phyloP scores from a whole-genome alignment of 2,329 filamentous ascomycete species.

The Aureobasidium namibiae region DNA sequence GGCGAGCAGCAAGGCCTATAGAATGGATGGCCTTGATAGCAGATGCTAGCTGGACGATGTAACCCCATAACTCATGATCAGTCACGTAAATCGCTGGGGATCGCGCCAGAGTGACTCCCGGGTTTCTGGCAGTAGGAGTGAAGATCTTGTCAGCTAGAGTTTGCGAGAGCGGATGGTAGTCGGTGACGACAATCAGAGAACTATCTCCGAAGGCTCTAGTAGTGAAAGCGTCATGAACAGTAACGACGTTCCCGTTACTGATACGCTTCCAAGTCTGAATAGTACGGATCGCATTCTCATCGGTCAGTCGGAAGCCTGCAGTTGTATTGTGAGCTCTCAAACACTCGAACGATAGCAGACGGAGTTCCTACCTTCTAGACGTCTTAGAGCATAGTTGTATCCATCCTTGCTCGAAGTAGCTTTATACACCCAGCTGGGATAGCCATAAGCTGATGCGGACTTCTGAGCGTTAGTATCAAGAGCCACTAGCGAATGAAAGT shows the following conservation, averaged over 20 bases:
- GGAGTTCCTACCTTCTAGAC: constrained; percentile 60
- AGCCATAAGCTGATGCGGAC: constrained; percentile 72
- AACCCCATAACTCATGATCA: constrained; percentile 80
- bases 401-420: constrained; percentile 83
- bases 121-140: constrained; percentile 22
- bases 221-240: constrained; percentile 86
- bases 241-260: constrained; percentile 72
- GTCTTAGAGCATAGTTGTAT: constrained; percentile 74
- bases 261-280: constrained; percentile 87
- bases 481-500: constrained; percentile 87
- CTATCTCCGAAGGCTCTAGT: constrained; percentile 88
- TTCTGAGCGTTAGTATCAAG: constrained; percentile 76
- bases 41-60: constrained; percentile 83
- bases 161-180: constrained; percentile 86
- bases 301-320: constrained; percentile 72
- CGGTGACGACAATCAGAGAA: constrained; percentile 86
- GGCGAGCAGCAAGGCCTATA: constrained; percentile 71
- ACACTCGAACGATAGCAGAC: not conserved
- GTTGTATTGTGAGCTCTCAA: not conserved
- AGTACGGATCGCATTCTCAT: constrained; percentile 77
- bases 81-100: constrained; percentile 38
- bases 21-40: constrained; percentile 80
- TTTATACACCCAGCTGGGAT: constrained; percentile 92
- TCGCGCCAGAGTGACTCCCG: constrained; percentile 2
- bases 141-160: constrained; percentile 81